Conservation (phyloP, 495 filamentous ascomycete species). For the Tetracladium marchalianum region DNA sequence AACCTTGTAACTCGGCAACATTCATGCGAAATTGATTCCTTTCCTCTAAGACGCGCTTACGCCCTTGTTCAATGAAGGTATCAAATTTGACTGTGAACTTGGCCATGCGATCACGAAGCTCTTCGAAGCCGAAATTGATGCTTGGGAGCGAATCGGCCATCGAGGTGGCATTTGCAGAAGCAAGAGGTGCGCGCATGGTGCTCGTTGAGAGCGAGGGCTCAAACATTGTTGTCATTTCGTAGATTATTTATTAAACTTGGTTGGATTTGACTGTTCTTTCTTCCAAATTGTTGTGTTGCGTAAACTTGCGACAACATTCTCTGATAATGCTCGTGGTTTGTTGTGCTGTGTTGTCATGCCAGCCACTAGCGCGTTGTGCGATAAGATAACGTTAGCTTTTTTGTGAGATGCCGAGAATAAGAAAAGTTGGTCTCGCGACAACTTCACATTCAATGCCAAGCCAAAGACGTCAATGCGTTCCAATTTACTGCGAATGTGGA, state of each 20-base stretch:
- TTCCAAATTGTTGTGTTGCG: neutral
- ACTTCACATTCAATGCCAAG: too few relatives aligned
- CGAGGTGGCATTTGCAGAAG: conserved; percentile 29
- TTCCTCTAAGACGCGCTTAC: conserved; percentile 83
- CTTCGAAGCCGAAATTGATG: conserved; percentile 94
- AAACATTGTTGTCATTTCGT: conserved; percentile 56
- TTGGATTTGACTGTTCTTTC: neutral
- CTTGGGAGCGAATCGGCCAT: conserved; percentile 73
- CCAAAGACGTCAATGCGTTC: neutral
- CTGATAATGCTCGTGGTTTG: neutral
- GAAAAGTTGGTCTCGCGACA: neutral
- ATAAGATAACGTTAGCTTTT: neutral
- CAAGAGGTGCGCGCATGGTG: conserved; percentile 59
- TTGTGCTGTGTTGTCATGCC: neutral
- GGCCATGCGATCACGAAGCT: conserved; percentile 88
- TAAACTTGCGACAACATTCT: neutral
- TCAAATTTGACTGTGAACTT: conserved; percentile 89
- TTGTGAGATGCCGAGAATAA: neutral
- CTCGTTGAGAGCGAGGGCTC: conserved; percentile 70
- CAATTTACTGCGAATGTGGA: neutral
- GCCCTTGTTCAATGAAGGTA: conserved; percentile 82
- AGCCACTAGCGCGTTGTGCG: neutral
- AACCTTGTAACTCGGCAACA: conserved; percentile 82
- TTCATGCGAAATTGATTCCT: conserved; percentile 89
- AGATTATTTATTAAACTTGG: too few relatives aligned